A percentile compares a stretch with the other conserved stretches of the same genome.
phyloP scores from a whole-genome alignment of 1,284 basidiomycete species.

The Neolentinus lepideus region DNA sequence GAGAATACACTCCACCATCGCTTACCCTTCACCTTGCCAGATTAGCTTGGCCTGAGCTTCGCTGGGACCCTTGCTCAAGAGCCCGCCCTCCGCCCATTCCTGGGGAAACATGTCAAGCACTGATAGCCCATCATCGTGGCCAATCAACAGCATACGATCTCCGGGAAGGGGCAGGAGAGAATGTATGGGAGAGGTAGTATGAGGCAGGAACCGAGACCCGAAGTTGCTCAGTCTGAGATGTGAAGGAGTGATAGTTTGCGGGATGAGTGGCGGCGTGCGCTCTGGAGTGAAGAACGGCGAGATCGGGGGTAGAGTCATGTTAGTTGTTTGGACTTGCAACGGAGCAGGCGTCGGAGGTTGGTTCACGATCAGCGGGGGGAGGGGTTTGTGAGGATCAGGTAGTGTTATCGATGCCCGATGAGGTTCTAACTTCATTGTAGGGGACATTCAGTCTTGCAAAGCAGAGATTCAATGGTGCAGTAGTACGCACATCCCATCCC shows the following conservation, averaged over 20 bases:
- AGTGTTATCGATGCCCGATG: not conserved
- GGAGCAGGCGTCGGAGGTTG: conserved; percentile 14
- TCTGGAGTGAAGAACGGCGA: conserved; percentile 22
- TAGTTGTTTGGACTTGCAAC: conserved; percentile 38
- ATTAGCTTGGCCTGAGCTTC: conserved; percentile 60
- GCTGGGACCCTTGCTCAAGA: conserved; percentile 50
- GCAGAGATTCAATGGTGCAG: not conserved
- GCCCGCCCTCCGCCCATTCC: conserved; percentile 44
- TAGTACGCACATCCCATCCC: conserved; percentile 50
- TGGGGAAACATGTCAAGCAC: conserved; percentile 74
- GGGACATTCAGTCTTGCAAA: not conserved
- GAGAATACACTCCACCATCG: conserved; percentile 7
- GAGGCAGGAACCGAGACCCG: conserved; percentile 78
- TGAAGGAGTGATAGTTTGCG: conserved; percentile 45
- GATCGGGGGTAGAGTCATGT: conserved; percentile 20
- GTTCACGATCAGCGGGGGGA: conserved; percentile 15
- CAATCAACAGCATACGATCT: conserved; percentile 60
- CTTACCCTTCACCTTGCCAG: conserved; percentile 73
- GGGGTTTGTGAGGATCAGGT: conserved; percentile 1
- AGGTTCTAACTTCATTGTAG: not conserved
- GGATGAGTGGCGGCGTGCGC: conserved; percentile 38
- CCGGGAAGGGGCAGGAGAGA: conserved; percentile 62
- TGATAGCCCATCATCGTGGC: conserved; percentile 69
- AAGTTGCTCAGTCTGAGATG: conserved; percentile 66
- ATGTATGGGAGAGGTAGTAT: conserved; percentile 62